A percentile compares a stretch with the other conserved stretches of the same genome.
phyloP scores from a whole-genome alignment of 371 early-diverging fungal species.

The Rhizomucor miehei region DNA sequence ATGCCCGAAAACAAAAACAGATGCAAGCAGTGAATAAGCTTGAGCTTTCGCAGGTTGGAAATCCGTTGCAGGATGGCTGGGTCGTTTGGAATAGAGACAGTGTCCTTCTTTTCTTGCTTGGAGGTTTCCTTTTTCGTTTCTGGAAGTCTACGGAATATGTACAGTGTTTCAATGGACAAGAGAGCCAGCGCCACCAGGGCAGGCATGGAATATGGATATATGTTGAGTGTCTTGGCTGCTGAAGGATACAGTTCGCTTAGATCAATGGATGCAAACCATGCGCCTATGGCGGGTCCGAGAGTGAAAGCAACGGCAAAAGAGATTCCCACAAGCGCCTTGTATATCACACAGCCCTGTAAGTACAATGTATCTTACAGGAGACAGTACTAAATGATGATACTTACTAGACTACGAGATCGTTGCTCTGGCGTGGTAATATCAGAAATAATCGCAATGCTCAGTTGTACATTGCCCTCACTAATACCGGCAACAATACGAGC shows the following conservation, averaged over 20 bases:
- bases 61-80: constrained; percentile 18
- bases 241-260: constrained; percentile 52
- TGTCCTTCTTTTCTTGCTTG: not conserved
- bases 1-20: constrained; percentile 94
- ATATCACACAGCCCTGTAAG: not conserved
- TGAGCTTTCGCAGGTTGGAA: constrained; percentile 50
- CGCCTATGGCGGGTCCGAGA: constrained; percentile 90
- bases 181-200: constrained; percentile 84
- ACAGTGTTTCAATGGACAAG: constrained; percentile 76
- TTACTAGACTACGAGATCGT: constrained; percentile 59
- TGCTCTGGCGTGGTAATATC: constrained; percentile 83
- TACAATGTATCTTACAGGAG: not conserved
- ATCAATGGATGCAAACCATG: constrained; percentile 83
- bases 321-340: constrained; percentile 91
- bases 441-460: constrained; percentile 93
- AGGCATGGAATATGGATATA: constrained; percentile 79
- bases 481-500: constrained; percentile 92
- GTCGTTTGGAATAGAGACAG: not conserved
- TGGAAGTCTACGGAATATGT: constrained; percentile 70
- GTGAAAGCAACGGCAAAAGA: constrained; percentile 96
- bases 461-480: constrained; percentile 96
- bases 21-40: constrained; percentile 77
- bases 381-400: not conserved
- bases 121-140: constrained; percentile 59
- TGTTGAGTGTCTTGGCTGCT: constrained; percentile 48